Evolutionary conservation across 176 grass and related monocot species (phyloP), one percentile per base, ranked within the genome.

Genomic region (Leersia perrieri): DNA sequence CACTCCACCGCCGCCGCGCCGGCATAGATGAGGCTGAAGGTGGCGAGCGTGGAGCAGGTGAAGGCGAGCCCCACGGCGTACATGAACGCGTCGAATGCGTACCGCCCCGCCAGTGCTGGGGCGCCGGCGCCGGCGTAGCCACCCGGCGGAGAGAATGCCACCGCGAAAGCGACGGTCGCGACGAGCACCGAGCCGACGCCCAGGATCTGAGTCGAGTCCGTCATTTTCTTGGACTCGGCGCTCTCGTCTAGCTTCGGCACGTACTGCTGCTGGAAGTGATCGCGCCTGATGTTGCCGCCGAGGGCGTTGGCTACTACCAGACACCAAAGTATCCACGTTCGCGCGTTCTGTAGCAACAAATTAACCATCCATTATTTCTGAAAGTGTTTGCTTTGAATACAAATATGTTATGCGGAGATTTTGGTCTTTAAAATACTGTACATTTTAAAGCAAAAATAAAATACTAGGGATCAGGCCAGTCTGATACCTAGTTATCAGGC

Each of bases 101-200:
- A 68, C 9, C 30, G 13, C 12, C 25, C 22, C 14, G 86, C 49
- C 25, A 88, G 57, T 22, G 49, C 58, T 4, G 86, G 79, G 1
- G 63, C 38, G n/a, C 86, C 86, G 18, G 4, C 12, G 31, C 40
- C 29, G 3, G 20, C 5, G 28, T 79, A 74, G 33, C 86, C 80
- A 0, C 80, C 80, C 0, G 86, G 86, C 81, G 79, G 13, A 14
- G 67, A 45, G 63, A 84, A 80, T 0, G 23, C 66, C 16, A 27
- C 86, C 14, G 80, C 44, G 49, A 88, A 84, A 14, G 87, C 72
- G 0, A 71, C 75, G 1, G 87, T 88, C 7, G 81, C 80, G 26
- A 88, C 53, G 7, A 88, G 74, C 33, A 88, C 81, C 1, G 80
- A 74, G 29, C 41, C 25, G n/a, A 88, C 14, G 45, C 36, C 28